Evolutionary conservation across 2,329 filamentous ascomycete species (phyloP).

Genomic region (Colletotrichum australisinense): DNA sequence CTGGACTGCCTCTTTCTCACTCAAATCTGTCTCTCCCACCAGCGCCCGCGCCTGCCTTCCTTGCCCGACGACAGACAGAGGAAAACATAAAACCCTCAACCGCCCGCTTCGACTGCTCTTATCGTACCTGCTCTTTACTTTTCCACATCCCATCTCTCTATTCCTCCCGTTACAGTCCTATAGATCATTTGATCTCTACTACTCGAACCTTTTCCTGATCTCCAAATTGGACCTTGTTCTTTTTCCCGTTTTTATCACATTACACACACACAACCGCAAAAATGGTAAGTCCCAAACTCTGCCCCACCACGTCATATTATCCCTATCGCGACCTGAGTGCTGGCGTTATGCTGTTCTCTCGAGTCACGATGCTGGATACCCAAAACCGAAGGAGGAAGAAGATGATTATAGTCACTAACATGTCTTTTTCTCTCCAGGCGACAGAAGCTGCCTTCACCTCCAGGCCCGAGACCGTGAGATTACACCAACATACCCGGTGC

Average conservation of each 20-base stretch:
- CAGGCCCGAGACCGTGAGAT: conserved; percentile 48
- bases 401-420: conserved; percentile 30
- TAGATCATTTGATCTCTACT: conserved; percentile 16
- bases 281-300: conserved; percentile 39
- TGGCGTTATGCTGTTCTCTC: background rate
- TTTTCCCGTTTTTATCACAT: conserved; percentile 10
- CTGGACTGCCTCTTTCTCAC: background rate
- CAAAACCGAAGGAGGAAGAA: background rate
- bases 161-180: conserved; percentile 1
- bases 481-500: background rate
- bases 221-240: background rate
- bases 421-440: conserved; percentile 38
- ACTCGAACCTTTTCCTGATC: background rate
- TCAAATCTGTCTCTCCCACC: conserved; percentile 9
- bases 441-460: conserved; percentile 43
- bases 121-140: conserved; percentile 5
- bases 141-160: conserved; percentile 10
- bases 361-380: background rate
- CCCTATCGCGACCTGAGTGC: background rate
- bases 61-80: background rate
- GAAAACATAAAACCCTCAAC: conserved; percentile 40
- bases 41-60: conserved; percentile 9
- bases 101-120: conserved; percentile 26
- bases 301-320: background rate
- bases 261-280: conserved; percentile 33